phyloP scores from a whole-genome alignment of 345 rosid genomes.

The Conringia planisiliqua region DNA sequence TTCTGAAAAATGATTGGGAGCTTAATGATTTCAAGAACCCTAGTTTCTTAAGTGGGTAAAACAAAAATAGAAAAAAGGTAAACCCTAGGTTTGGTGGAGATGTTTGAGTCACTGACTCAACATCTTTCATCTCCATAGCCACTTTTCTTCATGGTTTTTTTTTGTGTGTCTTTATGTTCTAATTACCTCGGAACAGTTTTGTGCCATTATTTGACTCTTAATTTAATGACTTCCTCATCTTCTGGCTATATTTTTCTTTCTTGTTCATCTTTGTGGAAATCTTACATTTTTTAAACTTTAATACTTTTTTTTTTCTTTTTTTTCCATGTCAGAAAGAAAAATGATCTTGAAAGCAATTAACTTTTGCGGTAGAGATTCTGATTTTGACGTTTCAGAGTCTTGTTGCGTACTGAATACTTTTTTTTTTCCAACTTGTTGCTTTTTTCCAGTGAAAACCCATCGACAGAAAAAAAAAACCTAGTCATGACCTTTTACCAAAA shows the following conservation, averaged over 20 bases:
- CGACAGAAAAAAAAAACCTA: conserved; percentile 31
- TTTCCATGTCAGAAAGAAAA: conserved; percentile 41
- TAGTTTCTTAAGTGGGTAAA: not conserved
- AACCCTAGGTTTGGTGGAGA: conserved; percentile 31
- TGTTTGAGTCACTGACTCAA: not conserved
- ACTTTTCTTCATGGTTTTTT: not conserved
- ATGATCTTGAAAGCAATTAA: conserved; percentile 39
- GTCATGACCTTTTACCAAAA: conserved; percentile 23
- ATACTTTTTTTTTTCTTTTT: not conserved
- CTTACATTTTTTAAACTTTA: conserved; percentile 13
- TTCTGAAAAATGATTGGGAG: not conserved
- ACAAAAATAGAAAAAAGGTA: not conserved
- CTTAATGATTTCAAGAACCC: conserved; percentile 13
- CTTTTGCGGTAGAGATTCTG: conserved; percentile 63
- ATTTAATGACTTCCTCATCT: conserved; percentile 5
- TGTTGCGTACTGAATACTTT: conserved; percentile 38
- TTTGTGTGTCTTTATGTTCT: not conserved
- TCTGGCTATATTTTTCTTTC: conserved; percentile 3
- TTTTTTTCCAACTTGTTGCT: conserved; percentile 31
- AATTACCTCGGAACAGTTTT: conserved; percentile 23
- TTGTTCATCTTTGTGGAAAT: conserved; percentile 22
- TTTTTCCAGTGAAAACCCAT: conserved; percentile 13
- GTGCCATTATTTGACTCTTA: conserved; percentile 22
- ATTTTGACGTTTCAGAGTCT: conserved; percentile 62
- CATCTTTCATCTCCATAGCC: not conserved